These are phyloP conservation scores for Phialophora chinensis DNA, from an alignment of 2,329 filamentous ascomycete species.

Conservation along the genomic window DNA sequence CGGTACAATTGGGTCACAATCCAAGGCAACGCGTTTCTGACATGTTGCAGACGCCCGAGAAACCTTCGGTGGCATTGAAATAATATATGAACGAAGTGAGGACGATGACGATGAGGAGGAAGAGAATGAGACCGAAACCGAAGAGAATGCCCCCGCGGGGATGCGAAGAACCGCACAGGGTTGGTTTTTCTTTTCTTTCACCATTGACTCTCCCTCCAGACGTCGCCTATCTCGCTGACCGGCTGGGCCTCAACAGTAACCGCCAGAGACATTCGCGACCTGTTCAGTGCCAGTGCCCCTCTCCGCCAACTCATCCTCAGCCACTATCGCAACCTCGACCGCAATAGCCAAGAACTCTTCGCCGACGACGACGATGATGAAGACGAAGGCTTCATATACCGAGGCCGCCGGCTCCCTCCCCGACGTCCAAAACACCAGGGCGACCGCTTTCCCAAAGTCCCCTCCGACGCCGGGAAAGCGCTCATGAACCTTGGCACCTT, in stretches of 20 bases:
- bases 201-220: background rate
- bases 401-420: constrained; percentile 52
- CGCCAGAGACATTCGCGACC: constrained; percentile 32
- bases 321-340: constrained; percentile 43
- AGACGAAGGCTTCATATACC: constrained; percentile 44
- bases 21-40: background rate
- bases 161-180: constrained; percentile 32
- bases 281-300: constrained; percentile 44
- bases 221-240: background rate
- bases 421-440: constrained; percentile 52
- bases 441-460: constrained; percentile 78
- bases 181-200: constrained; percentile 11
- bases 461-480: constrained; percentile 74
- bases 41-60: constrained; percentile 36
- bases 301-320: constrained; percentile 57
- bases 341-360: constrained; percentile 44
- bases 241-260: constrained; percentile 22
- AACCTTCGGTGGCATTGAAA: constrained; percentile 36
- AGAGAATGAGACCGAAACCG: constrained; percentile 57
- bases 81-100: constrained; percentile 53
- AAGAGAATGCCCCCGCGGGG: constrained; percentile 35
- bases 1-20: constrained; percentile 21
- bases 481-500: constrained; percentile 85
- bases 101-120: constrained; percentile 72
- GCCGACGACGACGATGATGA: constrained; percentile 44